These are phyloP conservation scores for Alternaria viburni DNA, from an alignment of 2,329 filamentous ascomycete species.

Conservation along the genomic window DNA sequence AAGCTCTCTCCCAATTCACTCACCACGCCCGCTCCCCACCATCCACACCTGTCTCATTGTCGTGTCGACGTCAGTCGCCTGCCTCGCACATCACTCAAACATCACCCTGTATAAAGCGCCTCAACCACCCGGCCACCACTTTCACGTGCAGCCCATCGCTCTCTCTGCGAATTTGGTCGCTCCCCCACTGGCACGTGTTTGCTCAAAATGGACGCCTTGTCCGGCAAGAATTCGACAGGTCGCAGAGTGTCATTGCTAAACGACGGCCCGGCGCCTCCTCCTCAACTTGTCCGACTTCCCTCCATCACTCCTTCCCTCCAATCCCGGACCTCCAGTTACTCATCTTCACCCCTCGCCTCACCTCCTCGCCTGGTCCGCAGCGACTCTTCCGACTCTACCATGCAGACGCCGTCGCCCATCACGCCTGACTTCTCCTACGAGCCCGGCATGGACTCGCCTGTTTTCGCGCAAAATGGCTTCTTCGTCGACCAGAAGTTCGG, in stretches of 20 bases:
- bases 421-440: slow-evolving; percentile 52
- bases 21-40: slow-evolving; percentile 1
- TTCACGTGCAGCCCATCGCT: slow-evolving; percentile 29
- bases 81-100: not conserved
- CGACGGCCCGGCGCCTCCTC: slow-evolving; percentile 49
- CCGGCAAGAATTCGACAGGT: slow-evolving; percentile 58
- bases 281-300: slow-evolving; percentile 40
- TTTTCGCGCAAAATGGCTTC: slow-evolving; percentile 36
- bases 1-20: slow-evolving; percentile 9
- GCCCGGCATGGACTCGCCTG: slow-evolving; percentile 34
- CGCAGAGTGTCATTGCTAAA: slow-evolving; percentile 59
- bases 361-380: slow-evolving; percentile 56
- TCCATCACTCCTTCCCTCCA: slow-evolving; percentile 46
- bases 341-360: slow-evolving; percentile 54
- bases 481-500: slow-evolving; percentile 35
- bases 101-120: not conserved
- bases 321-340: slow-evolving; percentile 53
- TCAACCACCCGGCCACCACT: not conserved
- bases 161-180: slow-evolving; percentile 25
- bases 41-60: not conserved
- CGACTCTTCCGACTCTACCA: slow-evolving; percentile 54
- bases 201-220: slow-evolving; percentile 52
- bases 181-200: slow-evolving; percentile 39
- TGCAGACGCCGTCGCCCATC: slow-evolving; percentile 55
- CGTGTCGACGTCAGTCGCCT: slow-evolving; percentile 1